These are phyloP conservation scores for Colletotrichum sp. DNA, from an alignment of 2,329 filamentous ascomycete genomes.

Conservation along the genomic window DNA sequence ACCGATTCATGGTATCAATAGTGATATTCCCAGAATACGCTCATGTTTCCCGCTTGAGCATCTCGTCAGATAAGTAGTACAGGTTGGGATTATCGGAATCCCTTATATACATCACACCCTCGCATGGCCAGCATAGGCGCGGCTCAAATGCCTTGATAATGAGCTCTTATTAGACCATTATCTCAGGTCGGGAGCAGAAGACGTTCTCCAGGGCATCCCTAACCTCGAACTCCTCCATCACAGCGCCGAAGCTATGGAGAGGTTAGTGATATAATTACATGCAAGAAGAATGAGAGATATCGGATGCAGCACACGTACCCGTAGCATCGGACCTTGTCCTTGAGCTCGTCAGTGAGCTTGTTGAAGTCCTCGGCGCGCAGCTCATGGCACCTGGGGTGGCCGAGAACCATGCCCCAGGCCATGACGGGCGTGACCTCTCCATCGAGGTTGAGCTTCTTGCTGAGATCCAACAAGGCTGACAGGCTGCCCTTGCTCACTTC, in stretches of 20 bases:
- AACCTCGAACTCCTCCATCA: slow-evolving; percentile 72
- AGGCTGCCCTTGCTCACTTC: slow-evolving; percentile 79
- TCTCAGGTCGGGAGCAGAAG: slow-evolving; percentile 46
- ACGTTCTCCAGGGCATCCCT: slow-evolving; percentile 78
- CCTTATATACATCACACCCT: neutral
- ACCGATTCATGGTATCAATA: slow-evolving; percentile 8
- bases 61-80: neutral
- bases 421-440: slow-evolving; percentile 95
- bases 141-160: neutral
- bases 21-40: neutral
- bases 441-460: slow-evolving; percentile 79
- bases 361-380: slow-evolving; percentile 72
- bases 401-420: slow-evolving; percentile 85
- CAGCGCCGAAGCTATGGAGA: slow-evolving; percentile 60
- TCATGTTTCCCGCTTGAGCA: neutral
- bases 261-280: neutral
- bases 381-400: slow-evolving; percentile 70
- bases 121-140: neutral
- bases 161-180: slow-evolving; percentile 8
- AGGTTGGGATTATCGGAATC: neutral
- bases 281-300: neutral
- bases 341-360: slow-evolving; percentile 73
- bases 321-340: slow-evolving; percentile 87
- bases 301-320: slow-evolving; percentile 72
- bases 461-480: slow-evolving; percentile 82